phyloP scores from a whole-genome alignment of 495 filamentous ascomycete species.

The Sordaria brevicollis region DNA sequence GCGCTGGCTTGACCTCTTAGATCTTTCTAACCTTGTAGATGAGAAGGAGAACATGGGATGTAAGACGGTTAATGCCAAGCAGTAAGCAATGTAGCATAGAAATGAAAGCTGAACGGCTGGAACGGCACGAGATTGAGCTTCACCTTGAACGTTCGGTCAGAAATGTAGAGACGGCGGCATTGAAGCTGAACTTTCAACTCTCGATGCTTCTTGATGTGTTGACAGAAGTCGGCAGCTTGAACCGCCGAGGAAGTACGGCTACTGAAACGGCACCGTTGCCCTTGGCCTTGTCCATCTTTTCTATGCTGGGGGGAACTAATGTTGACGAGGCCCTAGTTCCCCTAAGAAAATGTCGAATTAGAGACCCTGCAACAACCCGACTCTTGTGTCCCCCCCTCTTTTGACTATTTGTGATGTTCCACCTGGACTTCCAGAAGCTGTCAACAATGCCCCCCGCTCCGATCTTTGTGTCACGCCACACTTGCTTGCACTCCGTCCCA shows the following conservation, averaged over 20 bases:
- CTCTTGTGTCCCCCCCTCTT: not conserved
- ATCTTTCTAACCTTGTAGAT: too few species aligned
- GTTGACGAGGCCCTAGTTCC: not conserved
- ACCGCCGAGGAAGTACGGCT: too few species aligned
- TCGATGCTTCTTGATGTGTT: too few species aligned
- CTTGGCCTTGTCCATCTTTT: not conserved
- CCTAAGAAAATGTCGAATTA: not conserved
- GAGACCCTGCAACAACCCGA: not conserved
- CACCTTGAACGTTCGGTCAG: too few species aligned
- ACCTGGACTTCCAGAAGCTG: not conserved
- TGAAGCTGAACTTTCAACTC: not conserved
- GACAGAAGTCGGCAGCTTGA: too few species aligned
- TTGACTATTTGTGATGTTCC: not conserved
- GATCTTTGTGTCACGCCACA: not conserved
- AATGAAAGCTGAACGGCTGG: too few species aligned
- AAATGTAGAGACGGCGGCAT: not conserved
- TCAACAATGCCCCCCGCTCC: not conserved
- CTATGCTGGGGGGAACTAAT: not conserved
- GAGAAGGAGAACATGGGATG: not conserved
- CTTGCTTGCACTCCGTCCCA: not conserved
- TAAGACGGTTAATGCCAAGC: not conserved
- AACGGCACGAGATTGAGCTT: too few species aligned
- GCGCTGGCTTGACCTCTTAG: not conserved
- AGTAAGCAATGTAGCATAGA: not conserved
- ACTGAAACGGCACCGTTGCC: not conserved